Evolutionary conservation across 2,329 filamentous ascomycete species (phyloP).

Genomic region (Orbilia brochopaga): DNA sequence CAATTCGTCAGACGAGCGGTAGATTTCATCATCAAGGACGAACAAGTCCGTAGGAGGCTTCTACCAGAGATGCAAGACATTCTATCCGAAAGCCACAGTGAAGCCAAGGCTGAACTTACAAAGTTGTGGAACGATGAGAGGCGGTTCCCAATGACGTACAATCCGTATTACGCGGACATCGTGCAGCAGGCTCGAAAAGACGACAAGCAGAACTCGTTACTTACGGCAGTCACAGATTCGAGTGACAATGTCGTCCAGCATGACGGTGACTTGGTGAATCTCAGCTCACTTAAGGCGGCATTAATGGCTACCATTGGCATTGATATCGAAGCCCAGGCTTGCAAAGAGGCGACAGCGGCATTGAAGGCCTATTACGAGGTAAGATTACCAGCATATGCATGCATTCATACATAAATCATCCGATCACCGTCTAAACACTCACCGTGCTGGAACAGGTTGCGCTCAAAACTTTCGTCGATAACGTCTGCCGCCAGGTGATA

Average conservation of each 20-base stretch:
- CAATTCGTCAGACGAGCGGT: slow-evolving; percentile 50
- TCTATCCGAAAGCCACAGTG: slow-evolving; percentile 41
- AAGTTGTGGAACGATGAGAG: slow-evolving; percentile 55
- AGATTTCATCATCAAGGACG: slow-evolving; percentile 50
- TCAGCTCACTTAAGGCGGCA: slow-evolving; percentile 17
- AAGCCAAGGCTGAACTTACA: slow-evolving; percentile 54
- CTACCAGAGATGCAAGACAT: slow-evolving; percentile 14
- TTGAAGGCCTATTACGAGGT: slow-evolving; percentile 57
- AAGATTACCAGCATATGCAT: not conserved
- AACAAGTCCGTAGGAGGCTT: slow-evolving; percentile 49
- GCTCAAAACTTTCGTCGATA: slow-evolving; percentile 56
- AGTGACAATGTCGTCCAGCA: not conserved
- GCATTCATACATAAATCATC: not conserved
- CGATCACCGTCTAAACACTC: slow-evolving; percentile 6
- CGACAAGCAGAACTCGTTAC: not conserved
- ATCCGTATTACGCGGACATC: slow-evolving; percentile 57
- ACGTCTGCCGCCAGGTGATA: slow-evolving; percentile 57
- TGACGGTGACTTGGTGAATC: not conserved
- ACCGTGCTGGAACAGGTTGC: slow-evolving; percentile 54
- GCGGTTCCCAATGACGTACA: slow-evolving; percentile 57
- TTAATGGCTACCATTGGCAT: slow-evolving; percentile 33
- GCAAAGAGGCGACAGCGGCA: slow-evolving; percentile 56
- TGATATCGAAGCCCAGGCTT: slow-evolving; percentile 56
- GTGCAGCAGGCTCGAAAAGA: slow-evolving; percentile 53
- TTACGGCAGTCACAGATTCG: slow-evolving; percentile 10